Percentiles rank a stretch among this genome's conserved stretches.
Evolutionary conservation across 345 rosid genomes (phyloP).

Genomic region (Litchi chinensis): DNA sequence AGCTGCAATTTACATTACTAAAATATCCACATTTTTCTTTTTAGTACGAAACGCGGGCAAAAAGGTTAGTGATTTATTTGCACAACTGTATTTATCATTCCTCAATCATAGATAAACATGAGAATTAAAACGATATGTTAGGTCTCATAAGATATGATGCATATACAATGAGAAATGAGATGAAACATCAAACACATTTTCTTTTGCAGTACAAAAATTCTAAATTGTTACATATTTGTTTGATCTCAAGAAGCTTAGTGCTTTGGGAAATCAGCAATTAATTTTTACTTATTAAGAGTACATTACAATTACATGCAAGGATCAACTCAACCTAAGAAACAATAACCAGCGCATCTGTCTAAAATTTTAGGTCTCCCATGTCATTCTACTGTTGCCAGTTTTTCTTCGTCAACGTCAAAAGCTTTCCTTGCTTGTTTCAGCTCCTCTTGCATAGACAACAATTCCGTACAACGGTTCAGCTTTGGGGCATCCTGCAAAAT

Average conservation of each 20-base stretch:
- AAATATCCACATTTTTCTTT: too few relatives aligned
- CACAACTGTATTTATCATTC: too few relatives aligned
- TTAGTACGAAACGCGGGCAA: too few relatives aligned
- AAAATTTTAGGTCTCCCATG: background rate
- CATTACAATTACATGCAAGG: background rate
- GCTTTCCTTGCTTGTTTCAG: slow-evolving; percentile 96
- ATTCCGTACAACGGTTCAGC: slow-evolving; percentile 82
- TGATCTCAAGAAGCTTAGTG: background rate
- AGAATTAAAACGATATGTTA: too few relatives aligned
- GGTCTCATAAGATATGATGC: too few relatives aligned
- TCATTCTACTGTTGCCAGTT: slow-evolving; percentile 57
- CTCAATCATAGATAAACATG: too few relatives aligned
- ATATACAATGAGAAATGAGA: background rate
- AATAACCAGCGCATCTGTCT: background rate
- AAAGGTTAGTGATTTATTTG: too few relatives aligned
- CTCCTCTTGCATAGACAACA: slow-evolving; percentile 94
- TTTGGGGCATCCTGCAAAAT: slow-evolving; percentile 75
- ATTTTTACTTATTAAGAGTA: background rate
- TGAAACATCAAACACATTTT: background rate
- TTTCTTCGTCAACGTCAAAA: slow-evolving; percentile 89
- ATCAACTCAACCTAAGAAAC: background rate
- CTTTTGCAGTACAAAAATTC: background rate
- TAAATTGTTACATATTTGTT: too few relatives aligned
- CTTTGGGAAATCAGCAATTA: background rate
- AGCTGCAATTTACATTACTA: too few relatives aligned